Base-by-base conservation (phyloP, 495 filamentous ascomycete genomes). In the Aspergillus panamensis region DNA sequence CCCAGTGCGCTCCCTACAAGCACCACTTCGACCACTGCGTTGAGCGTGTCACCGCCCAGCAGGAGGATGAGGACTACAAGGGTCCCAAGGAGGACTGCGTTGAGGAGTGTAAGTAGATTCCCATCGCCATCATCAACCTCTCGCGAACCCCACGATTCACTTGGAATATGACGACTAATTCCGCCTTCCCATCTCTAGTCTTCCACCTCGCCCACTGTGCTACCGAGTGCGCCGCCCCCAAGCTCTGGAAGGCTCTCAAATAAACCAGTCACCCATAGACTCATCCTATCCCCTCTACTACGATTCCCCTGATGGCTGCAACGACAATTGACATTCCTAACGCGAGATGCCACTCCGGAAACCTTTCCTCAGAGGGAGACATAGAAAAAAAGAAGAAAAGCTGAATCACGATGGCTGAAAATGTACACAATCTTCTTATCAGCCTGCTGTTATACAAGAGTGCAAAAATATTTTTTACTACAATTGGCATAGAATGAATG, bases 11-110 rank as follows among this genome's bases (percentile, higher is more conserved):
- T 45, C 87, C 88, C 30, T 82, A 82, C 63, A 98, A 97, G 84
- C 92, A 97, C 83, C 94, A 98, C 82, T 97, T 85, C 75, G 92
- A 97, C 60, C 92, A 96, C 76, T 98, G 94, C 72, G 89, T 91
- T 65, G 92, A 96, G 80, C 91, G 94, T 64, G 94, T 97, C 62
- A 93, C 86, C 56, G 74, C 73, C 65, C 84, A 88, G 71, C 76
- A 84, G 63, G 83, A 88, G 64, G 78, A 81, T 65, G 86, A 81
- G 62, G 78, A 81, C 69, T 80, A 81, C 73, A 76, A 82, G 70
- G 82, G 77, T 10, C 73, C 80, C 58, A 82, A 87, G 67, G 94
- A 98, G 82, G 93, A 98, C 80, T 98, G 94, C 66, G 90, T 98
- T 61, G 94, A 98, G 81, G 94, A 98, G 82, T 98, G 94, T 97